Percentiles rank a stretch among this genome's conserved stretches.
Conservation (phyloP, 2,329 filamentous ascomycete genomes). For the Myriosclerotinia scirpicola region DNA sequence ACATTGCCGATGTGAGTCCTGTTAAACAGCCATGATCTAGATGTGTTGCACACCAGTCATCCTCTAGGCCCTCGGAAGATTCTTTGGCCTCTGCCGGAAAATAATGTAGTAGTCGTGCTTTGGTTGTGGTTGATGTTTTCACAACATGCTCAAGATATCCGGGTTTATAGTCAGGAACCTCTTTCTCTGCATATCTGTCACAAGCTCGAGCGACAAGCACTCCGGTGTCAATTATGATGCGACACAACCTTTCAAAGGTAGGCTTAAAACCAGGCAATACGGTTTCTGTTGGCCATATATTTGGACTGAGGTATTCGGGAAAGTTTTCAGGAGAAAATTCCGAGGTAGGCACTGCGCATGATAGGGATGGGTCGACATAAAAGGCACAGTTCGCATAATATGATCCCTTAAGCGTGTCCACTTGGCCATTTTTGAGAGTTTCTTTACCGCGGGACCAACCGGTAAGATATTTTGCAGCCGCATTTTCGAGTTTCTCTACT, state of each 20-base stretch:
- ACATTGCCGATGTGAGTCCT: constrained; percentile 93
- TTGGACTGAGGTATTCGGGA: constrained; percentile 85
- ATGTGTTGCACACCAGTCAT: constrained; percentile 93
- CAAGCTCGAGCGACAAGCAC: constrained; percentile 87
- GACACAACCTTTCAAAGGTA: constrained; percentile 73
- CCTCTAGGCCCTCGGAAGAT: constrained; percentile 53
- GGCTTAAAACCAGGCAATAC: constrained; percentile 73
- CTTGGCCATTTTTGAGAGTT: constrained; percentile 72
- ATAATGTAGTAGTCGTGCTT: constrained; percentile 90
- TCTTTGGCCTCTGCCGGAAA: constrained; percentile 61
- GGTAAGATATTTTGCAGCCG: constrained; percentile 62
- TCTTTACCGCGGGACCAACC: constrained; percentile 84
- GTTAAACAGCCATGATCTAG: constrained; percentile 93
- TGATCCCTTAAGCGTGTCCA: constrained; percentile 78
- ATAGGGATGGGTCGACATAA: constrained; percentile 63
- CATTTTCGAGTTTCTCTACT: constrained; percentile 57
- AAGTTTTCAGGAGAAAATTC: constrained; percentile 63
- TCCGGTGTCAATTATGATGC: constrained; percentile 84
- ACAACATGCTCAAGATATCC: constrained; percentile 89
- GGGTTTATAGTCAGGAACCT: constrained; percentile 72
- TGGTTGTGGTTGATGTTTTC: constrained; percentile 79
- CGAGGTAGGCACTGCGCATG: constrained; percentile 60
- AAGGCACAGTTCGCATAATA: constrained; percentile 85
- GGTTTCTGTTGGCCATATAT: constrained; percentile 76
- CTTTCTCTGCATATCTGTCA: constrained; percentile 77